Evolutionary conservation across 2,329 filamentous ascomycete genomes (phyloP).

Genomic region (Alternaria incomplexa): DNA sequence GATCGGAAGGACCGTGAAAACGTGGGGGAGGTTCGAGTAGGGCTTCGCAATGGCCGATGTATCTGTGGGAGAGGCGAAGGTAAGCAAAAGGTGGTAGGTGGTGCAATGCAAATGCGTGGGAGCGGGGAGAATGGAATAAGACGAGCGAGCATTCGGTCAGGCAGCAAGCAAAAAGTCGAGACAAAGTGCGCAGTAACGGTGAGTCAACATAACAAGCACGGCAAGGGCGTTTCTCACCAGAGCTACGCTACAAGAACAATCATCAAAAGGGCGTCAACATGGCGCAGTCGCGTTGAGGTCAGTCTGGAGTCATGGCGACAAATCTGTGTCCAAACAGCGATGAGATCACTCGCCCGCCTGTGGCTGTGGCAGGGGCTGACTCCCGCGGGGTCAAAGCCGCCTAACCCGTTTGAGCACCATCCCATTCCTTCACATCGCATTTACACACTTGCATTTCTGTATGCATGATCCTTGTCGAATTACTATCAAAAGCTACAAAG

Average conservation of each 20-base stretch:
- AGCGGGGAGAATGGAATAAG: slow-evolving; percentile 22
- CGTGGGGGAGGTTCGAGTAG: neutral
- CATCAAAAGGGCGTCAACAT: slow-evolving; percentile 15
- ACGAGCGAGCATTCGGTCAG: slow-evolving; percentile 21
- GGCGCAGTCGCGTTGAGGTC: slow-evolving; percentile 5
- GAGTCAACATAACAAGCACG: slow-evolving; percentile 11
- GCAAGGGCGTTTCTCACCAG: slow-evolving; percentile 23
- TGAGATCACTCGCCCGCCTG: slow-evolving; percentile 16
- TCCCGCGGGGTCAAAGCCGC: slow-evolving; percentile 1
- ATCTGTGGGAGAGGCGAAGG: slow-evolving; percentile 18
- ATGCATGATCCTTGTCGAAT: neutral
- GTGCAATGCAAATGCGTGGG: slow-evolving; percentile 9
- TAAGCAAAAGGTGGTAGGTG: slow-evolving; percentile 18
- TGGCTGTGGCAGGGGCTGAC: slow-evolving; percentile 13
- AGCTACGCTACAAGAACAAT: neutral
- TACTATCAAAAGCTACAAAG: neutral
- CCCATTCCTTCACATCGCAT: neutral
- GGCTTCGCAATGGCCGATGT: neutral
- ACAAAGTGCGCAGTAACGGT: slow-evolving; percentile 6
- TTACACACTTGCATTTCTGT: neutral
- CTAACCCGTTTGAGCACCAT: neutral
- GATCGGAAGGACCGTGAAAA: slow-evolving; percentile 11
- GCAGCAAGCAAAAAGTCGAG: slow-evolving; percentile 14
- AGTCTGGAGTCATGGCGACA: slow-evolving; percentile 9
- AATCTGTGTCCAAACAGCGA: slow-evolving; percentile 4